Base-by-base conservation (phyloP, 805 yeast species). In the Grigorovia transvaalensis region DNA sequence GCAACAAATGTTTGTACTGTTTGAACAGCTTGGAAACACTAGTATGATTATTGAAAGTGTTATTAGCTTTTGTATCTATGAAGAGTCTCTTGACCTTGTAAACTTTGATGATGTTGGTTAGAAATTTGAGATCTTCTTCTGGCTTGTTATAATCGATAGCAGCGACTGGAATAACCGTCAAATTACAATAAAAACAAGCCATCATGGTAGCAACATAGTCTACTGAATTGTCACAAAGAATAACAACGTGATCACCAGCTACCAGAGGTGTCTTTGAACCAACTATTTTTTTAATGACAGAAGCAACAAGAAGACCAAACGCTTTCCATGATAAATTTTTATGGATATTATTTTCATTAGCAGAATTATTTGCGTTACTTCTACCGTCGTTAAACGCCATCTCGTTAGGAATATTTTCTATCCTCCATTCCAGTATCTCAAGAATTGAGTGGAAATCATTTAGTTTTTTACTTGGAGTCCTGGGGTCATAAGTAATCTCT, bases 221-320 rank as follows among this genome's bases (percentile, higher is more conserved):
- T 52, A 90, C 96, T 1, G 89, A 81, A 46, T 91, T 77, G 0
- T 95, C 84, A 64, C 88, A 89, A 83, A 89, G 83, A 59, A 93
- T 70, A 2, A 89, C 74, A 3, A 88, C 91, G 56, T 75, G 72
- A 50, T 85, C 86, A 0, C 96, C 96, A 2, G 85, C 74, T 50
- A 70, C 74, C 46, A 88, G 63, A 2, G 75, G 71, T 1, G 80
- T 76, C 66, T 87, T 90, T 45, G 71, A 67, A n/a, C 78, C 85
- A 40, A 83, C 72, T 50, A 93, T 75, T 61, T 85, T 81, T 6
- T 78, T 72, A 49, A 90, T 80, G 30, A 87, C 84, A 0, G 95
- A 84, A 18, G 85, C 84, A 1, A 91, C 78, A 52, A 85, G 76
- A 44, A 74, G 76, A 53, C 88, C 96, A 54, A 93, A 81, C 61